A percentile compares a stretch with the other conserved stretches of the same genome.
Evolutionary conservation across 495 filamentous ascomycete species (phyloP).

Genomic region (Bathelium albidoporum): DNA sequence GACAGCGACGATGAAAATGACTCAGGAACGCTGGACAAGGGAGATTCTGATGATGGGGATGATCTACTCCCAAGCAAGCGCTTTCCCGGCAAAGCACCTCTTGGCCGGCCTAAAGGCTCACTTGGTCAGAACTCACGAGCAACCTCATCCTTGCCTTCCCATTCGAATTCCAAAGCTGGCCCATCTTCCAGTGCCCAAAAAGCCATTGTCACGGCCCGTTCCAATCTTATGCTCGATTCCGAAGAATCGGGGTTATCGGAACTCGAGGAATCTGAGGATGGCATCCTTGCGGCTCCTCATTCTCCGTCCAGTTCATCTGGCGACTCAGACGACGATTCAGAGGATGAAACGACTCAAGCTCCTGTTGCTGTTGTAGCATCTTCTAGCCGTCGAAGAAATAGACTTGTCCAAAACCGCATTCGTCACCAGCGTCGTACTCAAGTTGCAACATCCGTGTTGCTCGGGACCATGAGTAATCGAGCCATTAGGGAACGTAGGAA

Average conservation of each 20-base stretch:
- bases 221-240: background rate
- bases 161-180: background rate
- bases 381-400: background rate
- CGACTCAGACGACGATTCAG: constrained; percentile 4
- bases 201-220: background rate
- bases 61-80: constrained; percentile 7
- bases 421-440: constrained; percentile 10
- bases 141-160: background rate
- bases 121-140: too few species aligned
- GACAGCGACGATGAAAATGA: constrained; percentile 13
- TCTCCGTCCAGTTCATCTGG: background rate
- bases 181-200: background rate
- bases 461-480: constrained; percentile 21
- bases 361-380: background rate
- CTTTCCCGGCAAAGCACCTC: background rate
- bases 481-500: constrained; percentile 44
- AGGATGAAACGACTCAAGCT: background rate
- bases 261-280: background rate
- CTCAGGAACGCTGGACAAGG: constrained; percentile 14
- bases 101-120: too few species aligned
- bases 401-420: background rate
- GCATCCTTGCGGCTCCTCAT: background rate
- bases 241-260: constrained; percentile 8
- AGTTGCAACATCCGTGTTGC: constrained; percentile 16
- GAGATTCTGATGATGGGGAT: constrained; percentile 10